phyloP scores from a whole-genome alignment of 768 basidiomycete species.

The Leccinum incarnatum region DNA sequence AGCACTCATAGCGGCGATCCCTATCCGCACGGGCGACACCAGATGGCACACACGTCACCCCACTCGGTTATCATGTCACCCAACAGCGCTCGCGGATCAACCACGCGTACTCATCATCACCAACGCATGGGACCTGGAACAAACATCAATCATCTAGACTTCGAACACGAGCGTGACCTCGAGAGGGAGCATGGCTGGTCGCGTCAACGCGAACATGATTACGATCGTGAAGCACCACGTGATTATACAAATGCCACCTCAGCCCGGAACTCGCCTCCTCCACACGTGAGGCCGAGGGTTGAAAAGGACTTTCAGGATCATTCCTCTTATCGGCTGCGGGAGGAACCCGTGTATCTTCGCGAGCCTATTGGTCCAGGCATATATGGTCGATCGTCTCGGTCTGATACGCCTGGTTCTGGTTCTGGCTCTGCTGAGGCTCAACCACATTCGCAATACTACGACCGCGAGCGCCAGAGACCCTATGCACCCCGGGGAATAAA shows the following conservation, averaged over 20 bases:
- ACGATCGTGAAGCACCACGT: constrained; percentile 35
- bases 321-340: constrained; percentile 29
- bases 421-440: constrained; percentile 48
- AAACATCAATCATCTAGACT: constrained; percentile 44
- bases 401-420: constrained; percentile 58
- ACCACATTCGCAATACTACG: constrained; percentile 48
- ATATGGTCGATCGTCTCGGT: constrained; percentile 45
- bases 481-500: constrained; percentile 53
- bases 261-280: constrained; percentile 42
- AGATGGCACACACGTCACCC: constrained; percentile 33
- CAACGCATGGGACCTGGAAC: constrained; percentile 65
- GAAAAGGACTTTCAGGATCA: constrained; percentile 32
- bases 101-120: constrained; percentile 55
- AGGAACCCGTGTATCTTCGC: constrained; percentile 30
- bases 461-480: constrained; percentile 46
- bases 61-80: constrained; percentile 36
- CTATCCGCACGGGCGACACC: constrained; percentile 32
- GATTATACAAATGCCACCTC: constrained; percentile 29
- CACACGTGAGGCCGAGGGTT: constrained; percentile 38
- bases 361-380: constrained; percentile 30
- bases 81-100: constrained; percentile 33
- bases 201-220: constrained; percentile 43
- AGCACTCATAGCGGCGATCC: constrained; percentile 33
- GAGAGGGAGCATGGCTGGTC: constrained; percentile 43
- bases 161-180: constrained; percentile 41